Conservation (phyloP, 1,139 yeast genomes). For the Nakaseomyces glabratus region DNA sequence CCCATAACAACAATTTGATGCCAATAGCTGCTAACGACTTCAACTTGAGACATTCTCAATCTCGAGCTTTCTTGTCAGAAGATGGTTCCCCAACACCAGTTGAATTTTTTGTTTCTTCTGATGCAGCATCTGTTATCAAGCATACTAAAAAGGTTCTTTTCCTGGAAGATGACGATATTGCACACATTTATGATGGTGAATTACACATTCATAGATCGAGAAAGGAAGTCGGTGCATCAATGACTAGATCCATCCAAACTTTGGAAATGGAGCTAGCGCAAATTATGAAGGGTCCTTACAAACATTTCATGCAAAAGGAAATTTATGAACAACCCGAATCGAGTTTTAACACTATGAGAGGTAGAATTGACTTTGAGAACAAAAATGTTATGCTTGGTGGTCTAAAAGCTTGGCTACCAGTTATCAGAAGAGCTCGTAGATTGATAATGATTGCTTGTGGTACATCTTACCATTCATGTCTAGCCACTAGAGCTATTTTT, state of each 20-base stretch:
- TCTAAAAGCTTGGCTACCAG: constrained; percentile 70
- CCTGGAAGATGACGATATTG: constrained; percentile 97
- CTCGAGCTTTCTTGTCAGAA: constrained; percentile 84
- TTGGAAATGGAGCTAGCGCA: constrained; percentile 94
- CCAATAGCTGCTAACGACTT: constrained; percentile 41
- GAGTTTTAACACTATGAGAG: constrained; percentile 97
- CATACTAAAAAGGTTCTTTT: constrained; percentile 95
- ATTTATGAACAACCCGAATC: constrained; percentile 98
- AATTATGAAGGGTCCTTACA: constrained; percentile 95
- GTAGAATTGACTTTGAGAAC: constrained; percentile 89
- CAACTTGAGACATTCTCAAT: constrained; percentile 73
- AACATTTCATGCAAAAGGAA: constrained; percentile 98
- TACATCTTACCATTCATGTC: constrained; percentile 95
- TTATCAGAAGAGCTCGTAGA: constrained; percentile 90
- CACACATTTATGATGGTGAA: constrained; percentile 97
- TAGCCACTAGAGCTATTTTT: constrained; percentile 92
- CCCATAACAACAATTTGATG: constrained; percentile 30
- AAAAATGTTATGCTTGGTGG: constrained; percentile 81
- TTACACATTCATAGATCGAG: constrained; percentile 96
- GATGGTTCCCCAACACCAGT: constrained; percentile 91
- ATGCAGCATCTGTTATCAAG: constrained; percentile 95
- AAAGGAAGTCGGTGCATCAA: constrained; percentile 81
- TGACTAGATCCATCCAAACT: constrained; percentile 92
- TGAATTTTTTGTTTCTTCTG: constrained; percentile 93
- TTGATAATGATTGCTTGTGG: constrained; percentile 99